phyloP scores from a whole-genome alignment of 139 green algal genomes.

The Picochlorum sp. region DNA sequence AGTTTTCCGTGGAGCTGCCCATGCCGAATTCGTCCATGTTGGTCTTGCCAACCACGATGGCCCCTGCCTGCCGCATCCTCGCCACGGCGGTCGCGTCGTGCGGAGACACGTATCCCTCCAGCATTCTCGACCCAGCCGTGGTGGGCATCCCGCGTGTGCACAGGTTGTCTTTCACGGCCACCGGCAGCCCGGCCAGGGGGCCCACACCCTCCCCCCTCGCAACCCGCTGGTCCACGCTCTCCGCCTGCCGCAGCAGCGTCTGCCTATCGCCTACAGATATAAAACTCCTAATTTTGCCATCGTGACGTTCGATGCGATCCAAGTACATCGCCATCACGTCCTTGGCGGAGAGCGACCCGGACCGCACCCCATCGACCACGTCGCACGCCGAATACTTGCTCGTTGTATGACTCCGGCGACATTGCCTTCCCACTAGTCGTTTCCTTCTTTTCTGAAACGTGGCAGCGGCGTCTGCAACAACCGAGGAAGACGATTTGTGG shows the following conservation, averaged over 20 bases:
- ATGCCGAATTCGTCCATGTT: constrained; percentile 99
- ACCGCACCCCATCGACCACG: too few species aligned
- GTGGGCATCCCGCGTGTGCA: constrained; percentile 73
- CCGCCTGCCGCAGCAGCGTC: constrained; percentile 14
- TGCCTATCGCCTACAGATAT: too few species aligned
- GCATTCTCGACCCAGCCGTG: constrained; percentile 71
- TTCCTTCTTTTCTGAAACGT: too few species aligned
- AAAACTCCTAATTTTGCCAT: too few species aligned
- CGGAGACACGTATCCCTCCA: constrained; percentile 60
- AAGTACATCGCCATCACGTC: too few species aligned
- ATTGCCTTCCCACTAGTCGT: too few species aligned
- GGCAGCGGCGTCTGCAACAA: too few species aligned
- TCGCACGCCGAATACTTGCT: too few species aligned
- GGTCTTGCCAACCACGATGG: constrained; percentile 89
- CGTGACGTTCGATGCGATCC: too few species aligned
- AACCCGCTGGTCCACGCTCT: constrained; percentile 25
- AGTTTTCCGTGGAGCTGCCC: constrained; percentile 89
- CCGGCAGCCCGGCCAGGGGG: constrained; percentile 65
- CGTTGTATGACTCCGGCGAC: too few species aligned
- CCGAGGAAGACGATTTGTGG: too few species aligned
- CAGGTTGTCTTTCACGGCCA: constrained; percentile 95
- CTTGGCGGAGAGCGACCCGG: too few species aligned
- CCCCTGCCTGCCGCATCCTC: constrained; percentile 60
- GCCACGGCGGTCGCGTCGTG: constrained; percentile 69
- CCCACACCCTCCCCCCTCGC: constrained; percentile 20